phyloP scores from a whole-genome alignment of 2,329 filamentous ascomycete genomes.

The Epichloe sylvatica region DNA sequence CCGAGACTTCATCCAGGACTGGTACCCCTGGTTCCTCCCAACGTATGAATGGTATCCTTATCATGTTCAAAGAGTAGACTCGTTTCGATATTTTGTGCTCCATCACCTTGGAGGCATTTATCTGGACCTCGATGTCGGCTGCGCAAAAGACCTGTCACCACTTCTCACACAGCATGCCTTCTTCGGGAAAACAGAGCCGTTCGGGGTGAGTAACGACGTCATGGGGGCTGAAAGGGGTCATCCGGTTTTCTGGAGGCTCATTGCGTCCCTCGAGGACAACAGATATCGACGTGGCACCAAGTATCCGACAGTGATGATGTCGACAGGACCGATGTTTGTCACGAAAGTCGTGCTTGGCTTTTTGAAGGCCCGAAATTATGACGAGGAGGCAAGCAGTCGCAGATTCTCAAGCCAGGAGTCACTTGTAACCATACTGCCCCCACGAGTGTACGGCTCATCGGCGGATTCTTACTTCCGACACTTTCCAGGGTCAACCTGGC shows the following conservation, averaged over 20 bases:
- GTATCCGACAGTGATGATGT: constrained; percentile 4
- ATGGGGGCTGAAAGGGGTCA: background rate
- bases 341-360: background rate
- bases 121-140: constrained; percentile 51
- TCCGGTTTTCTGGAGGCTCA: background rate
- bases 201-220: constrained; percentile 1
- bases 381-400: background rate
- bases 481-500: constrained; percentile 1
- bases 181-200: background rate
- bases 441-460: background rate
- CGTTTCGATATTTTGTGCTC: constrained; percentile 68
- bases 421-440: background rate
- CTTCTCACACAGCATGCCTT: background rate
- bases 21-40: constrained; percentile 66
- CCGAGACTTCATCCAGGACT: constrained; percentile 54
- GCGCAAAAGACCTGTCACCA: background rate
- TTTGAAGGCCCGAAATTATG: background rate
- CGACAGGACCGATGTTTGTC: constrained; percentile 1
- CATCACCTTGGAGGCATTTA: constrained; percentile 68
- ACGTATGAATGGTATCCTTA: constrained; percentile 63
- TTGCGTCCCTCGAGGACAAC: background rate
- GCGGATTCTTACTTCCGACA: background rate
- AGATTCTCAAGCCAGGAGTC: background rate
- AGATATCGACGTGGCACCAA: constrained; percentile 1
- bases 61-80: constrained; percentile 64